These are phyloP conservation scores for Microcyclospora tardicrescens DNA, from an alignment of 2,329 filamentous ascomycete genomes.

Conservation along the genomic window DNA sequence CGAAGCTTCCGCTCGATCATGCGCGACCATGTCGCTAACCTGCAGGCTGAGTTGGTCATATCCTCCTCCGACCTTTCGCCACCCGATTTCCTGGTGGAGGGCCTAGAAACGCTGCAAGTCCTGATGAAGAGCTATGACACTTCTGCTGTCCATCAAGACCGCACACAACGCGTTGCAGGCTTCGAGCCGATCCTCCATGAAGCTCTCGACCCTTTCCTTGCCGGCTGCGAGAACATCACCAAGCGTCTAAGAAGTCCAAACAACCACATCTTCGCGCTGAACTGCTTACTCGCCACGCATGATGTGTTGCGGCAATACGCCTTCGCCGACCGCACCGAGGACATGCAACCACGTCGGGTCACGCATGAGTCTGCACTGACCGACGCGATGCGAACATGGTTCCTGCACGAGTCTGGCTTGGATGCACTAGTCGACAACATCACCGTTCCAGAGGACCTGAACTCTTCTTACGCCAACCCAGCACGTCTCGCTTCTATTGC, in stretches of 20 bases:
- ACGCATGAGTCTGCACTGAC: constrained; percentile 38
- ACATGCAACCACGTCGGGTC: constrained; percentile 15
- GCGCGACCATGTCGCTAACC: constrained; percentile 62
- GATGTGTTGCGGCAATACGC: constrained; percentile 44
- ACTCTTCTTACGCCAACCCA: constrained; percentile 17
- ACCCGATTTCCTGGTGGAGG: constrained; percentile 68
- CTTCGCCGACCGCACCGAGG: constrained; percentile 41
- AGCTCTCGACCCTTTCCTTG: constrained; percentile 74
- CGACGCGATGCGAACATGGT: constrained; percentile 47
- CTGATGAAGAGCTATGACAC: constrained; percentile 82
- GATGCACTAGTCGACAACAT: constrained; percentile 28
- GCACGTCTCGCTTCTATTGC: constrained; percentile 49
- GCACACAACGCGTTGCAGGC: constrained; percentile 46
- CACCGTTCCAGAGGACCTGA: constrained; percentile 10
- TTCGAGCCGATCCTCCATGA: constrained; percentile 66
- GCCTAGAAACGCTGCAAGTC: constrained; percentile 60
- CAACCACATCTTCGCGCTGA: constrained; percentile 57
- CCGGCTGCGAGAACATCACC: constrained; percentile 58
- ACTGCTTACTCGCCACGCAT: constrained; percentile 52
- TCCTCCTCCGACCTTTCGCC: constrained; percentile 61
- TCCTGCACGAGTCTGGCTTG: constrained; percentile 64
- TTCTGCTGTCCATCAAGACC: constrained; percentile 31
- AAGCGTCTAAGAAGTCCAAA: constrained; percentile 46
- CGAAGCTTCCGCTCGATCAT: constrained; percentile 71
- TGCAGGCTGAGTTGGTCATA: constrained; percentile 59